Percentiles rank a stretch among this genome's conserved stretches.
Evolutionary conservation across 805 yeast genomes (phyloP).

Genomic region (Brettanomyces sp.): DNA sequence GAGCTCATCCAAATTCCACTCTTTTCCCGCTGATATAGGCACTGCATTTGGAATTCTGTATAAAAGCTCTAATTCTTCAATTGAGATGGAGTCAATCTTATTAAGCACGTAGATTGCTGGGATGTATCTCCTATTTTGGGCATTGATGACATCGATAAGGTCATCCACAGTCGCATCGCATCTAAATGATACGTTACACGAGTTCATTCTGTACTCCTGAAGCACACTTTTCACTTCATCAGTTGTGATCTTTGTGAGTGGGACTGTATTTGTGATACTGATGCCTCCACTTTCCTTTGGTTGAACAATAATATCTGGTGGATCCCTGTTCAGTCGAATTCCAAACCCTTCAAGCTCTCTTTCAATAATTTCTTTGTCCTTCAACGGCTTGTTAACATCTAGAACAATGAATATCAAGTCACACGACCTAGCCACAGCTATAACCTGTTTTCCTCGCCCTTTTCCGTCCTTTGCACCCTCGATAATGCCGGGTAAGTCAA

Average conservation of each 20-base stretch:
- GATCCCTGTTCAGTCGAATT: slow-evolving; percentile 80
- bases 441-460: slow-evolving; percentile 93
- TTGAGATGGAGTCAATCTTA: slow-evolving; percentile 90
- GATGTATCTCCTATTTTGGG: slow-evolving; percentile 81
- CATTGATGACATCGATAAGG: slow-evolving; percentile 87
- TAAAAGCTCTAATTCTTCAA: slow-evolving; percentile 84
- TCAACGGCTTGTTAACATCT: slow-evolving; percentile 93
- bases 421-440: slow-evolving; percentile 98
- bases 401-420: slow-evolving; percentile 85
- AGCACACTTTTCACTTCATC: slow-evolving; percentile 95
- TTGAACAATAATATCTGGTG: slow-evolving; percentile 86
- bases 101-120: slow-evolving; percentile 93
- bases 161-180: slow-evolving; percentile 98
- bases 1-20: slow-evolving; percentile 95
- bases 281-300: slow-evolving; percentile 96
- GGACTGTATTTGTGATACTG: slow-evolving; percentile 87
- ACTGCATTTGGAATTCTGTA: slow-evolving; percentile 95
- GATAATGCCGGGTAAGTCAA: slow-evolving; percentile 83
- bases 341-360: slow-evolving; percentile 97
- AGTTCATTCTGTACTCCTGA: slow-evolving; percentile 88
- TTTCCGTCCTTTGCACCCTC: slow-evolving; percentile 90
- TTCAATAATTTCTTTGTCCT: slow-evolving; percentile 89
- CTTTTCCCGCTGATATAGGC: slow-evolving; percentile 91
- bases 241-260: slow-evolving; percentile 80
- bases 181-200: slow-evolving; percentile 93